These are phyloP conservation scores for Kwoniella europaea DNA, from an alignment of 768 basidiomycete species.

Conservation along the genomic window DNA sequence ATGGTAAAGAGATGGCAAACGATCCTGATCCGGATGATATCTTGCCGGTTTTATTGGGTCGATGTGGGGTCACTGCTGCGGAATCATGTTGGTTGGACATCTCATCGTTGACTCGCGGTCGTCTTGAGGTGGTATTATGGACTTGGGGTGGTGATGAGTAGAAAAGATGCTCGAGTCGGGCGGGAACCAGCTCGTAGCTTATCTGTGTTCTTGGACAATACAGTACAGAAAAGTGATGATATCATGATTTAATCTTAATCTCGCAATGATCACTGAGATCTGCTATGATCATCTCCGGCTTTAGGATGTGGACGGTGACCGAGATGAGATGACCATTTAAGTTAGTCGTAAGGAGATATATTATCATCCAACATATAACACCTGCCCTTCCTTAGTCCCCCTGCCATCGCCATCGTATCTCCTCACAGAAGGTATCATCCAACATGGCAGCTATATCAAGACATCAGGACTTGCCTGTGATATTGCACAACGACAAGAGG, in stretches of 20 bases:
- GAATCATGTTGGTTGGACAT: not conserved
- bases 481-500: conserved; percentile 50
- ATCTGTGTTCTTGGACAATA: too few relatives aligned
- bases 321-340: not conserved
- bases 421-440: not conserved
- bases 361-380: too few relatives aligned
- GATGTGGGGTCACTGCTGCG: not conserved
- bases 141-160: too few relatives aligned
- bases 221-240: not conserved
- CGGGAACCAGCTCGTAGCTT: too few relatives aligned
- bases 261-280: not conserved
- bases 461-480: conserved; percentile 49
- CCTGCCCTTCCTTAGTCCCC: too few relatives aligned
- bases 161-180: too few relatives aligned
- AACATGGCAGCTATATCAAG: conserved; percentile 4
- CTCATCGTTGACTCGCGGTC: not conserved
- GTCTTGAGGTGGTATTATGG: not conserved
- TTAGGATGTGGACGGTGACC: not conserved
- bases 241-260: not conserved
- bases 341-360: not conserved
- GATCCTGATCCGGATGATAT: conserved; percentile 10
- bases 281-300: not conserved
- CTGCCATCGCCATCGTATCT: too few relatives aligned
- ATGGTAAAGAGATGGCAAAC: not conserved
- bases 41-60: not conserved